Evolutionary conservation across 208 protist genomes (phyloP).

Genomic region (Polymyxa betae): DNA sequence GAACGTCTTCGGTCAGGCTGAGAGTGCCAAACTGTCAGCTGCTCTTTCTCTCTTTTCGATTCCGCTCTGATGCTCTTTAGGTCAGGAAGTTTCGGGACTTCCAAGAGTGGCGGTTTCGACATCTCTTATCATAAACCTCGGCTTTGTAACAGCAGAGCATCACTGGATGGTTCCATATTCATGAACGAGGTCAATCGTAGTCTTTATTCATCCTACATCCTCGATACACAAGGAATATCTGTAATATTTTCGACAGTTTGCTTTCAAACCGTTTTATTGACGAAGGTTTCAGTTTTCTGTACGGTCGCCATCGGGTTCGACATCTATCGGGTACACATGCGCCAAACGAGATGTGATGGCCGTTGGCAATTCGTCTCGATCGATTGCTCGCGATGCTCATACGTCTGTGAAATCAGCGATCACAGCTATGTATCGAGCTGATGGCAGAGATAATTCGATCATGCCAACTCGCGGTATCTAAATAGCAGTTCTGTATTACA

Average conservation of each 20-base stretch:
- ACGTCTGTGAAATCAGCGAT: neutral
- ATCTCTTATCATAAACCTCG: neutral
- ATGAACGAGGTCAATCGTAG: neutral
- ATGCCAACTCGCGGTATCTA: no score
- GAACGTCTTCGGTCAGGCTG: neutral
- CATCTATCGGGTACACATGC: neutral
- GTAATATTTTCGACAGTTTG: no score
- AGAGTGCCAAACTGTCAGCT: neutral
- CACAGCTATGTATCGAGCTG: no score
- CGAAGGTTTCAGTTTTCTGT: no score
- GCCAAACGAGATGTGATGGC: neutral
- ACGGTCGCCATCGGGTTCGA: neutral
- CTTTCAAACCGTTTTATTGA: no score
- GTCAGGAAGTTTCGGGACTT: neutral
- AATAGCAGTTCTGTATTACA: no score
- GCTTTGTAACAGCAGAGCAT: neutral
- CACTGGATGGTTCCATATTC: neutral
- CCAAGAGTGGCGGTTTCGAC: neutral
- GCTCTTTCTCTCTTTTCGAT: neutral
- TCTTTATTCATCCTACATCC: neutral
- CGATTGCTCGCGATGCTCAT: neutral
- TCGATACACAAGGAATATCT: neutral
- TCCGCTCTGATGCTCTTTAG: neutral
- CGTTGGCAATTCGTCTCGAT: neutral
- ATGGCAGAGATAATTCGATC: no score